Conservation (phyloP, 2,329 filamentous ascomycete species). For the Epichloe scottii region DNA sequence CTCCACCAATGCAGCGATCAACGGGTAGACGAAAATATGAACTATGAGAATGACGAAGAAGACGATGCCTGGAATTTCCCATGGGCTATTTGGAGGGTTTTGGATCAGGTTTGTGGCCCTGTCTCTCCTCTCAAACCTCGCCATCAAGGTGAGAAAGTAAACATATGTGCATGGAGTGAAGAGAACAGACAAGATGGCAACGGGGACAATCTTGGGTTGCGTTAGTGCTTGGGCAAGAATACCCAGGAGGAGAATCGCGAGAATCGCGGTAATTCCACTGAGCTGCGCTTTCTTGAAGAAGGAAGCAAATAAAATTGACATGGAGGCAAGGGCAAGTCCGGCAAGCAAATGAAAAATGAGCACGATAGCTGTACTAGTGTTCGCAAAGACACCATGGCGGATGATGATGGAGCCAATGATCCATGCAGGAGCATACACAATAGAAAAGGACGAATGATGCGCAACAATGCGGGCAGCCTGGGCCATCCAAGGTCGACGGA, state of each 20-base stretch:
- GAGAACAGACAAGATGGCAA: slow-evolving; percentile 58
- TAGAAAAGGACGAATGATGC: slow-evolving; percentile 67
- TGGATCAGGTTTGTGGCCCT: slow-evolving; percentile 47
- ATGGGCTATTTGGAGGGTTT: slow-evolving; percentile 51
- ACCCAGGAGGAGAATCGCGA: slow-evolving; percentile 61
- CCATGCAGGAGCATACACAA: slow-evolving; percentile 75
- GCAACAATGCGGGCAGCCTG: slow-evolving; percentile 67
- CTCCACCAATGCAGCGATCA: slow-evolving; percentile 66
- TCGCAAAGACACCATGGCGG: slow-evolving; percentile 48
- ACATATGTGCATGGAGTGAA: slow-evolving; percentile 86
- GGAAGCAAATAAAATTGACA: slow-evolving; percentile 67
- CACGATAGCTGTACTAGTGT: slow-evolving; percentile 52
- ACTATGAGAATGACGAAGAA: slow-evolving; percentile 67
- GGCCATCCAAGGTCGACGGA: slow-evolving; percentile 58
- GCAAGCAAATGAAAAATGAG: slow-evolving; percentile 62
- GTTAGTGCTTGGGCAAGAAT: slow-evolving; percentile 70
- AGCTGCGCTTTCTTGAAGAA: slow-evolving; percentile 84
- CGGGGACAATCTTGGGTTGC: slow-evolving; percentile 47
- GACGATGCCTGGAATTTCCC: slow-evolving; percentile 57
- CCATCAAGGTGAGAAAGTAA: slow-evolving; percentile 63
- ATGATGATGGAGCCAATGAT: slow-evolving; percentile 60
- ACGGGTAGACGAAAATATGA: slow-evolving; percentile 66
- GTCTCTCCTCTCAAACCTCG: slow-evolving; percentile 58
- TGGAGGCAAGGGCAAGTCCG: slow-evolving; percentile 67
- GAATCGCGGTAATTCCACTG: slow-evolving; percentile 67